These are phyloP conservation scores for Cystobasidium ongulense DNA, from an alignment of 768 basidiomycete genomes.

Conservation along the genomic window DNA sequence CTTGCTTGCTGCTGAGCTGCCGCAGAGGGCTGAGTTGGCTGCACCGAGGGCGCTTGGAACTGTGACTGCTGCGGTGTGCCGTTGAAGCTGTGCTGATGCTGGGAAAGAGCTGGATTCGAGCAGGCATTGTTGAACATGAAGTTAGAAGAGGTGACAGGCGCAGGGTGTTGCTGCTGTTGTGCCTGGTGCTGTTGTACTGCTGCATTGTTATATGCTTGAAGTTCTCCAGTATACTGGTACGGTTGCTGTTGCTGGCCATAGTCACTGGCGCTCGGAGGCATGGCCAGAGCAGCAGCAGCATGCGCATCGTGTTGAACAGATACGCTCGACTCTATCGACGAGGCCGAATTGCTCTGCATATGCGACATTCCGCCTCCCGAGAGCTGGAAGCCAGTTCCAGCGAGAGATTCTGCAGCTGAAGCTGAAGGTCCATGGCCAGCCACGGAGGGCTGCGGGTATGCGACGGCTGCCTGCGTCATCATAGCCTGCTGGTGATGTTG, in stretches of 20 bases:
- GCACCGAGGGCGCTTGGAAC: background rate
- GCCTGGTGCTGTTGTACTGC: background rate
- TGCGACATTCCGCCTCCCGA: background rate
- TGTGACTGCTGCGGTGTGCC: background rate
- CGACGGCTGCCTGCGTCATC: background rate
- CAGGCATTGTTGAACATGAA: background rate
- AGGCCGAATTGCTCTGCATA: background rate
- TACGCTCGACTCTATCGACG: background rate
- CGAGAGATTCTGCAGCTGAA: background rate
- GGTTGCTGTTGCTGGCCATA: background rate
- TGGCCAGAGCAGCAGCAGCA: background rate
- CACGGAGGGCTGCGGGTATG: background rate
- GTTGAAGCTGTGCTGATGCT: background rate
- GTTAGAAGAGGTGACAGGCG: background rate
- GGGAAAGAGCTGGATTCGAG: background rate
- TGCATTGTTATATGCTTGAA: background rate
- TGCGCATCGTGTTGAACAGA: background rate
- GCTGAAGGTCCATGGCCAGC: background rate
- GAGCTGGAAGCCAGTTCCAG: background rate
- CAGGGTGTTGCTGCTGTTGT: background rate
- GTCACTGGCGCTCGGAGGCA: background rate
- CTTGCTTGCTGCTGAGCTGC: background rate
- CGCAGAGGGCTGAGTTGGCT: background rate
- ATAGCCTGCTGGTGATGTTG: background rate
- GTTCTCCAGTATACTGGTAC: background rate